Evolutionary conservation across 169 alveolate genomes (phyloP).

Genomic region (Babesia gibsoni): DNA sequence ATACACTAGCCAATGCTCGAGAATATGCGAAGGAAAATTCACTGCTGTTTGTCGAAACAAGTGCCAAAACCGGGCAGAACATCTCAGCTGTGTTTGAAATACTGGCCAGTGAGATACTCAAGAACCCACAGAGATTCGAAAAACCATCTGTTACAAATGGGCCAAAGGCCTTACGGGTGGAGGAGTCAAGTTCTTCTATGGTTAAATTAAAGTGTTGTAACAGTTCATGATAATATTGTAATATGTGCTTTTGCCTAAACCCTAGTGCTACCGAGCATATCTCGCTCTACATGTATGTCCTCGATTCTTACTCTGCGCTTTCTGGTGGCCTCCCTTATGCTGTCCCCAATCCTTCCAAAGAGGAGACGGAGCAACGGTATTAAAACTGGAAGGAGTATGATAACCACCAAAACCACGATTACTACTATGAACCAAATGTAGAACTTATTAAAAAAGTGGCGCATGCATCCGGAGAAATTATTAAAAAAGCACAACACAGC

Average conservation of each 20-base stretch:
- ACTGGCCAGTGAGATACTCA: constrained; percentile 63
- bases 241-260: not conserved
- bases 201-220: constrained; percentile 18
- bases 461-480: constrained; percentile 46
- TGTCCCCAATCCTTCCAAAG: not conserved
- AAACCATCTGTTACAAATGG: constrained; percentile 22
- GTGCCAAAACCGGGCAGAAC: constrained; percentile 78
- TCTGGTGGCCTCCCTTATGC: not conserved
- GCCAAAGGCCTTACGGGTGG: constrained; percentile 1
- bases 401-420: constrained; percentile 17
- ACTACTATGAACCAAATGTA: constrained; percentile 45
- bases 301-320: not conserved
- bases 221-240: constrained; percentile 14
- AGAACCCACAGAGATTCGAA: constrained; percentile 52
- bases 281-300: not conserved
- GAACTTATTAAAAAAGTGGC: constrained; percentile 21
- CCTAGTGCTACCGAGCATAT: not conserved
- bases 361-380: constrained; percentile 26
- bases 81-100: constrained; percentile 67
- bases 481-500: constrained; percentile 37
- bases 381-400: constrained; percentile 50
- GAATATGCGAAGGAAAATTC: constrained; percentile 71
- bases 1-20: constrained; percentile 68
- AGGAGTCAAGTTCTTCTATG: constrained; percentile 33
- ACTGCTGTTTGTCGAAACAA: constrained; percentile 72